Evolutionary conservation across 2,329 filamentous ascomycete genomes (phyloP), one percentile per base, ranked within the genome.

Genomic region (Calonectria hongkongensis): DNA sequence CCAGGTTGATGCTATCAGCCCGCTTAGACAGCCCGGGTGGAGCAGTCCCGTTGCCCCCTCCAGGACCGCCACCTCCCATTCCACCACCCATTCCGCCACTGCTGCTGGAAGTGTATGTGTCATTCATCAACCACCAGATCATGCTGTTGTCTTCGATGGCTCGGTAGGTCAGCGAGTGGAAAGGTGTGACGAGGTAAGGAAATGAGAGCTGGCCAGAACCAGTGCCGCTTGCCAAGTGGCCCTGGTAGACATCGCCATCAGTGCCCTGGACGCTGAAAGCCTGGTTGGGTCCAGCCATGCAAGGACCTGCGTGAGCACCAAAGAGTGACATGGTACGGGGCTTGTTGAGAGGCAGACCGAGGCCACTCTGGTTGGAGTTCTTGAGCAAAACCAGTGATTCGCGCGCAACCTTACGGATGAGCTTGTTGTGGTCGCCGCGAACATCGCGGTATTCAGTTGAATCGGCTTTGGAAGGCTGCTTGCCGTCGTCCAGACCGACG

Each of bases 391-490:
- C 88, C 66, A 89, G 88, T 15, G 87, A 86, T 73, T 90, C 87
- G 74, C 90, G 85, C 48, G 88, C 87, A 45, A 92, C 82, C 76
- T 87, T 81, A 51, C 87, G 86, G 18, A 87, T 87, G 1, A 89
- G 79, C 21, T 81, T 79, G 47, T 83, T 82, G 74, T 89, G 87
- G 75, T 88, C 83, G 2, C 77, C 85, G 68, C 88, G 88, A 1
- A 89, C 90, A 64, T 91, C 85, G 73, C 92, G 2, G 62, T 66
- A 70, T 36, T 56, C 67, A 21, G 62, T 62, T 10, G 67, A 25
- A 15, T 33, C 93, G 85, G 1, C 92, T 91, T 41, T 88, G 86
- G 48, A 92, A 83, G 1, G 90, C 89, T 68, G 25, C 89, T 90
- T 62, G 16, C 67, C 71, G 48, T 54, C 48, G 15, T 63, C 41